phyloP scores from a whole-genome alignment of 2,329 filamentous ascomycete species.

The Fonsecaea pedrosoi region DNA sequence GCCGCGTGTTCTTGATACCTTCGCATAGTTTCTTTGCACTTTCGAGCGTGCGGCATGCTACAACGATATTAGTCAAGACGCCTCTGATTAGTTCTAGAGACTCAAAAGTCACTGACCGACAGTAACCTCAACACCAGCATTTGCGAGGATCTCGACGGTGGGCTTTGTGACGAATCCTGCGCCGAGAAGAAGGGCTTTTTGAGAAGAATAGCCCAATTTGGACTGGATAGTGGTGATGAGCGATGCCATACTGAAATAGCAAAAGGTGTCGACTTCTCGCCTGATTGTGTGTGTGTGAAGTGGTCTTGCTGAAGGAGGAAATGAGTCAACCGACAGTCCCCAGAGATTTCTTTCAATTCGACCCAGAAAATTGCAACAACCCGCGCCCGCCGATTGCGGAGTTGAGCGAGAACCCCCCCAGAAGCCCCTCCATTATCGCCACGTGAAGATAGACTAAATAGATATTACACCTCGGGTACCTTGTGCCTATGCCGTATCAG shows the following conservation, averaged over 20 bases:
- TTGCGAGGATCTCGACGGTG: slow-evolving; percentile 68
- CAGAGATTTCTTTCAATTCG: slow-evolving; percentile 16
- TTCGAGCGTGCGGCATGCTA: slow-evolving; percentile 82
- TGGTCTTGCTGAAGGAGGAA: slow-evolving; percentile 9
- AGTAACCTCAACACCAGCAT: slow-evolving; percentile 68
- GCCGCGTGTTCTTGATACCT: slow-evolving; percentile 73
- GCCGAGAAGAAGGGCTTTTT: slow-evolving; percentile 40
- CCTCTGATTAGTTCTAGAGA: neutral
- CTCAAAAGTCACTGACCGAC: slow-evolving; percentile 59
- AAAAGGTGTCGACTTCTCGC: neutral
- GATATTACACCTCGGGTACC: no score
- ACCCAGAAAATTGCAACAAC: slow-evolving; percentile 22
- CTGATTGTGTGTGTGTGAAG: neutral
- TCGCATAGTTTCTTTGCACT: slow-evolving; percentile 75
- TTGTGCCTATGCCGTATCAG: no score
- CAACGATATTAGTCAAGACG: slow-evolving; percentile 19
- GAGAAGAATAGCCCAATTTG: slow-evolving; percentile 31
- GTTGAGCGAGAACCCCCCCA: slow-evolving; percentile 16
- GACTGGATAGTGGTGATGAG: slow-evolving; percentile 34
- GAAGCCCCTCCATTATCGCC: slow-evolving; percentile 6
- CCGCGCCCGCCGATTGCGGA: slow-evolving; percentile 23
- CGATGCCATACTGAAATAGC: slow-evolving; percentile 27
- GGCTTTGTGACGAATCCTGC: slow-evolving; percentile 62
- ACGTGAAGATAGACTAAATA: slow-evolving; percentile 5
- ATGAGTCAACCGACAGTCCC: slow-evolving; percentile 22